A percentile compares a stretch with the other conserved stretches of the same genome.
Conservation (phyloP, 1,284 basidiomycete genomes). For the Xerocomus nothofagi region DNA sequence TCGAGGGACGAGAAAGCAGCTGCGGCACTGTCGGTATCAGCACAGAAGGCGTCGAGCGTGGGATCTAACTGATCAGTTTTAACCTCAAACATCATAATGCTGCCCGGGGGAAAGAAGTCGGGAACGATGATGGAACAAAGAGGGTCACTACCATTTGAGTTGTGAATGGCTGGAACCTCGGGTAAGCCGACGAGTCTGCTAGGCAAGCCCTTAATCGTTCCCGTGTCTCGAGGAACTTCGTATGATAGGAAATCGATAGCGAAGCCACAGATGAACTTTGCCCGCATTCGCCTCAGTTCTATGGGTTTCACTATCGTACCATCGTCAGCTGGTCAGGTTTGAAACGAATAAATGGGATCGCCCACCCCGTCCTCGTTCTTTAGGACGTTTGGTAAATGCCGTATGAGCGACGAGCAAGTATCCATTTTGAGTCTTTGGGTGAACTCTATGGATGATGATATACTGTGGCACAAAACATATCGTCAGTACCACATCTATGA, state of each 20-base stretch:
- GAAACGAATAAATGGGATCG: conserved; percentile 2
- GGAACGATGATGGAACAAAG: conserved; percentile 82
- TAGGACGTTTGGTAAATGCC: conserved; percentile 78
- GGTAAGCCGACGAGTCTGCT: conserved; percentile 68
- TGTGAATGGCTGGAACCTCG: conserved; percentile 52
- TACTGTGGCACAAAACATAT: conserved; percentile 48
- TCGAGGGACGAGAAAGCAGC: conserved; percentile 75
- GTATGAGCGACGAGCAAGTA: conserved; percentile 90
- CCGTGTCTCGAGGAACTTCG: conserved; percentile 54
- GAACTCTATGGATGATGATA: conserved; percentile 87
- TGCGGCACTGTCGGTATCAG: conserved; percentile 62
- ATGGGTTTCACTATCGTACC: conserved; percentile 71
- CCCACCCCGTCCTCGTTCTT: conserved; percentile 76
- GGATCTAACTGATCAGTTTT: conserved; percentile 68
- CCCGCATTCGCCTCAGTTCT: conserved; percentile 76
- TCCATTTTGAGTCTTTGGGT: conserved; percentile 87
- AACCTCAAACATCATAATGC: conserved; percentile 88
- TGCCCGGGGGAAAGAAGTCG: conserved; percentile 87
- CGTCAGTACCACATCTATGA: conserved; percentile 3
- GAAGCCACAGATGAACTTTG: conserved; percentile 80
- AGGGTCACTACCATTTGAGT: conserved; percentile 64
- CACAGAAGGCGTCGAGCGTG: conserved; percentile 70
- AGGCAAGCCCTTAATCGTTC: conserved; percentile 71
- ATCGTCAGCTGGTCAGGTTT: conserved; percentile 1
- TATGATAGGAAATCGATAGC: conserved; percentile 68